Evolutionary conservation across 2,329 filamentous ascomycete genomes (phyloP).

Genomic region (Coniella lustricola): DNA sequence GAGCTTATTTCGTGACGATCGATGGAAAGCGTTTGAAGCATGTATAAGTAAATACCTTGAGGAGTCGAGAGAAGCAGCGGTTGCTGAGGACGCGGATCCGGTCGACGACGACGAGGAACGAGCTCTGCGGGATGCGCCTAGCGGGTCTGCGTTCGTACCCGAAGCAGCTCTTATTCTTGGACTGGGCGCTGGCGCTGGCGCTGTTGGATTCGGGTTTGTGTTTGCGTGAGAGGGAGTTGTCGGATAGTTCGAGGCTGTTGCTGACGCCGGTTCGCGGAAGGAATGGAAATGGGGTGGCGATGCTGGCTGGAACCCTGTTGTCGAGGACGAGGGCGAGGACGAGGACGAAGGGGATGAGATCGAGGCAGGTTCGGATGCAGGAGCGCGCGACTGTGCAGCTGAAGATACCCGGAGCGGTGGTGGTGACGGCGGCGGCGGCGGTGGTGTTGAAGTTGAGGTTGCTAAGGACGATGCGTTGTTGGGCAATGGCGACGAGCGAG

Average conservation of each 20-base stretch:
- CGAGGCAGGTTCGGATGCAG: constrained; percentile 24
- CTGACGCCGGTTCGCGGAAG: not conserved
- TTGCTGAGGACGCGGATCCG: not conserved
- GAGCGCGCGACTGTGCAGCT: not conserved
- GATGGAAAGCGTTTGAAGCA: no score
- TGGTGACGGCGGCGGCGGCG: not conserved
- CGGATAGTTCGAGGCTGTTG: not conserved
- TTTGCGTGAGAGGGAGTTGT: not conserved
- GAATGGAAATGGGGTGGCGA: constrained; percentile 17
- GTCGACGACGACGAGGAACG: constrained; percentile 1
- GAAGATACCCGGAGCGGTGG: no score
- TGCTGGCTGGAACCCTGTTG: not conserved
- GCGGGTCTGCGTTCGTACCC: not conserved
- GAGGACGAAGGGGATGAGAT: constrained; percentile 29
- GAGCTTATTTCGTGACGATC: no score
- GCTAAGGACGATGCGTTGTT: no score
- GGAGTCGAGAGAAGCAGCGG: not conserved
- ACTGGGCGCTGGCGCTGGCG: not conserved
- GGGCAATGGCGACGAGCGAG: constrained; percentile 28
- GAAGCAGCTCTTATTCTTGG: constrained; percentile 1
- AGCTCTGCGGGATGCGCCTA: not conserved
- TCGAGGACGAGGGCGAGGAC: constrained; percentile 15
- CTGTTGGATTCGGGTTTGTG: not conserved
- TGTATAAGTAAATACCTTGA: not conserved
- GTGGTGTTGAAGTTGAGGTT: constrained; percentile 33